Evolutionary conservation across 2,329 filamentous ascomycete species (phyloP), one percentile per base, ranked within the genome.

Genomic region (Colletotrichum sp.): DNA sequence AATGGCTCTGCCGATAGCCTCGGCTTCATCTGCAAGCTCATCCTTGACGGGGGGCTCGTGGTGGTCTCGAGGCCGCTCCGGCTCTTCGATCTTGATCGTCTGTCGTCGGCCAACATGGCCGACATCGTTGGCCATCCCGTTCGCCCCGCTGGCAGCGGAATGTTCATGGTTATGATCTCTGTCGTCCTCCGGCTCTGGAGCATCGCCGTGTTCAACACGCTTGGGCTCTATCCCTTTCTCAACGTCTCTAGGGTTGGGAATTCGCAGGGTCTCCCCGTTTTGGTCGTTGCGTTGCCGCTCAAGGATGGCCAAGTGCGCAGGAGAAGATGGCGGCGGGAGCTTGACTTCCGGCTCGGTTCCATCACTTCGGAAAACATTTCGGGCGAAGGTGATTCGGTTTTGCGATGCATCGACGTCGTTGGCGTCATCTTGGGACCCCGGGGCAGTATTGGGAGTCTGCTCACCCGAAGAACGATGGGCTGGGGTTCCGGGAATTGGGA

Each of bases 201-300:
- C 80, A 16, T 82, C 81, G 8, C 81, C 82, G 18, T 84, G 83
- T 6, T 85, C 82, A 3, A 92, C 84, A 34, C 88, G 87, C 72
- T 88, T 87, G 3, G 96, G 96, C 12, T 93, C 88, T 76, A 95
- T 90, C 30, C 96, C 97, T 67, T 92, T 92, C 80, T 99, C 97
- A 65, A 94, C 96, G 81, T 99, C 97, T 80, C 96, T 90, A 1
- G 97, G 97, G 24, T 96, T 96, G 0, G 97, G 97, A 80, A 99
- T 99, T 55, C 95, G 93, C 59, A 99, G 87, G 1, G 96, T 92
- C 39, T 93, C 92, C 69, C 92, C 93, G 77, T 92, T 93, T 77
- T 92, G 92, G 3, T 88, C 89, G 72, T 95, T 93, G 49, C 96
- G 92, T 83, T 98, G 96, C 36, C 94, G 93, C 83, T 98, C 92